Evolutionary conservation across 805 yeast species (phyloP), one percentile per base, ranked within the genome.

Genomic region (Brettanomyces custersianus): DNA sequence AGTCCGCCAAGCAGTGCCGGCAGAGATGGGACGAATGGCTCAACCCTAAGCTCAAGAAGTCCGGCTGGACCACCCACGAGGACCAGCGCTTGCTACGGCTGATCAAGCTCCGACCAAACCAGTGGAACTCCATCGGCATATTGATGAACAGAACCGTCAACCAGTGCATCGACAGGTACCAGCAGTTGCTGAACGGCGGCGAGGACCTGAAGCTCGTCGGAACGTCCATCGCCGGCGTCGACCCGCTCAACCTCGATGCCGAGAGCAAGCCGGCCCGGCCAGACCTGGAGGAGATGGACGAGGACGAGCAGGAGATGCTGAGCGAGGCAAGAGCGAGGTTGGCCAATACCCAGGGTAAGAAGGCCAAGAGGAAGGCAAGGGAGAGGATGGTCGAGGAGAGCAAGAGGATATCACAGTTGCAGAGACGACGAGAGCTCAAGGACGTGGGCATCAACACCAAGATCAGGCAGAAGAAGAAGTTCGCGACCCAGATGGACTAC

Each of bases 261-360:
- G 96, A 88, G 51, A 70, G 83, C 18, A 72, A 72, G 40, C 85
- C 85, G 2, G 90, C 96, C 0, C 67, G 73, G 41, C 95, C 95
- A 0, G 95, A 86, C 59, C 74, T 76, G 2, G 77, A 72, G 11
- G 83, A 78, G 20, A 62, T 86, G 67, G 88, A 79, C 39, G 96
- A 86, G 29, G 95, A 85, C 40, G 96, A 90, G 49, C 62, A 72
- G 38, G 96, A 90, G 54, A 86, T 88, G 96, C 57, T 88, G 6
- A 75, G 85, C n/a, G 98, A 92, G 53, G 98, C 98, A 1, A 71
- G 80, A 33, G 95, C 96, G 2, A 71, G 98, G 46, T 62, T 90
- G 43, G 84, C 94, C 10, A 88, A 86, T 48, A 87, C 96, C 0
- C 86, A 82, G 54, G 98, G 97, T 40, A 87, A 88, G 46, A 90